Conservation (phyloP, 768 basidiomycete genomes). For the Boletus huronensis region DNA sequence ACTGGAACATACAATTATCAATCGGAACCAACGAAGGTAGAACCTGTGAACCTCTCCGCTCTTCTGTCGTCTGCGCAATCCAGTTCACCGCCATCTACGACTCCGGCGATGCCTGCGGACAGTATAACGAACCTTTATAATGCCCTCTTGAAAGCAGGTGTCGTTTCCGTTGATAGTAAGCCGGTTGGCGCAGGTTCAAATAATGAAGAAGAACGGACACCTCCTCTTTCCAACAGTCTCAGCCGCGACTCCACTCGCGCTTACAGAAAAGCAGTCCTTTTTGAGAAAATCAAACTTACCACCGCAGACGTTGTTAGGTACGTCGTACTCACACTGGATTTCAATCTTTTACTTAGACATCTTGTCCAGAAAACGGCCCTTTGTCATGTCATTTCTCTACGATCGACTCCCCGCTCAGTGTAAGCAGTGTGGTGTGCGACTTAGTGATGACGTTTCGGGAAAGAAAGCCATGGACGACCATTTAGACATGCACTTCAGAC, state of each 20-base stretch:
- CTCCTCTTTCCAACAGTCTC: conserved; percentile 32
- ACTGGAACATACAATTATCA: conserved; percentile 28
- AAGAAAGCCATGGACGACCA: conserved; percentile 82
- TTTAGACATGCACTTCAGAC: conserved; percentile 94
- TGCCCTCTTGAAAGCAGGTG: conserved; percentile 75
- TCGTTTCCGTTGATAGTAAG: conserved; percentile 55
- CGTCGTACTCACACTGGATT: conserved; percentile 17
- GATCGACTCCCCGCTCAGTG: conserved; percentile 77
- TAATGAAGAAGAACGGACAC: conserved; percentile 26
- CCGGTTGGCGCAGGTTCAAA: conserved; percentile 46
- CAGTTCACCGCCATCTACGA: conserved; percentile 21
- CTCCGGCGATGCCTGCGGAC: conserved; percentile 23
- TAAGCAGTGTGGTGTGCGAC: conserved; percentile 90
- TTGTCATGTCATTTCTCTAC: conserved; percentile 66
- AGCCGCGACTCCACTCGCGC: conserved; percentile 49
- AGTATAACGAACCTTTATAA: conserved; percentile 60
- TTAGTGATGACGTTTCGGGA: conserved; percentile 66
- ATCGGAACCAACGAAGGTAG: conserved; percentile 26
- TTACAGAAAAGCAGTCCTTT: conserved; percentile 60
- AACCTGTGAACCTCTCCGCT: conserved; percentile 30
- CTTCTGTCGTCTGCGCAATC: conserved; percentile 28
- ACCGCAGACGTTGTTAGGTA: conserved; percentile 74
- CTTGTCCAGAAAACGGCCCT: conserved; percentile 45
- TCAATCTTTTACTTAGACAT: background rate
- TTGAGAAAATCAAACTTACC: conserved; percentile 57